Conservation (phyloP, 257 asterid species). For the Prunella vulgaris region DNA sequence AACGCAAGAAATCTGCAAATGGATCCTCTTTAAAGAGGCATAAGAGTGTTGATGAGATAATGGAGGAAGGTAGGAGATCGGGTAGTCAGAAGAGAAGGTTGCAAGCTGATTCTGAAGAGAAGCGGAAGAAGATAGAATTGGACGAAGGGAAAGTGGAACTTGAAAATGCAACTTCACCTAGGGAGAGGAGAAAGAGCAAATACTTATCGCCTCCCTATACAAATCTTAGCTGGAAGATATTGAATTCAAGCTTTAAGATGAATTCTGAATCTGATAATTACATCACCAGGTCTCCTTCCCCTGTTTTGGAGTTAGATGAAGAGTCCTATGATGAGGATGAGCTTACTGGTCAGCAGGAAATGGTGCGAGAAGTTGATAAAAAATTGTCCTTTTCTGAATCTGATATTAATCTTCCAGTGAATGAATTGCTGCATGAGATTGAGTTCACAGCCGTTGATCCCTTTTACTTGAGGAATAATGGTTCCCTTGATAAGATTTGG, state of each 20-base stretch:
- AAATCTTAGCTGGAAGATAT: slow-evolving; percentile 21
- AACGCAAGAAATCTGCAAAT: neutral
- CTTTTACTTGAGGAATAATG: slow-evolving; percentile 28
- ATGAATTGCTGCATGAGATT: slow-evolving; percentile 40
- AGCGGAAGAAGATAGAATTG: slow-evolving; percentile 12
- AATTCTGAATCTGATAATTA: slow-evolving; percentile 29
- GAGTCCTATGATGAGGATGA: slow-evolving; percentile 13
- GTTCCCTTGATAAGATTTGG: slow-evolving; percentile 32
- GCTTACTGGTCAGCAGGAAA: neutral
- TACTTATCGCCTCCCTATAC: slow-evolving; percentile 74
- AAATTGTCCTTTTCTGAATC: slow-evolving; percentile 9
- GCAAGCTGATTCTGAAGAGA: slow-evolving; percentile 11
- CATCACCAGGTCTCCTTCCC: slow-evolving; percentile 26
- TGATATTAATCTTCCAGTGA: slow-evolving; percentile 30
- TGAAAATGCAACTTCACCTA: slow-evolving; percentile 35
- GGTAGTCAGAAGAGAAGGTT: slow-evolving; percentile 25
- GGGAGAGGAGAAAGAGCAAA: slow-evolving; percentile 88
- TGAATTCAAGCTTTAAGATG: slow-evolving; percentile 27
- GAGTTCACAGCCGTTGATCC: slow-evolving; percentile 43
- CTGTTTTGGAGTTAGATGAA: neutral
- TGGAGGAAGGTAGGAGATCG: slow-evolving; percentile 16
- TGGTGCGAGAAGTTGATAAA: slow-evolving; percentile 10
- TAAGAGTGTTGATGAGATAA: neutral
- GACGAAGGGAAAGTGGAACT: slow-evolving; percentile 26
- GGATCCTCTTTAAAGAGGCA: slow-evolving; percentile 5